A percentile compares a stretch with the other conserved stretches of the same genome.
phyloP scores from a whole-genome alignment of 1,284 basidiomycete genomes.

The Fistulinella cinereoalba region DNA sequence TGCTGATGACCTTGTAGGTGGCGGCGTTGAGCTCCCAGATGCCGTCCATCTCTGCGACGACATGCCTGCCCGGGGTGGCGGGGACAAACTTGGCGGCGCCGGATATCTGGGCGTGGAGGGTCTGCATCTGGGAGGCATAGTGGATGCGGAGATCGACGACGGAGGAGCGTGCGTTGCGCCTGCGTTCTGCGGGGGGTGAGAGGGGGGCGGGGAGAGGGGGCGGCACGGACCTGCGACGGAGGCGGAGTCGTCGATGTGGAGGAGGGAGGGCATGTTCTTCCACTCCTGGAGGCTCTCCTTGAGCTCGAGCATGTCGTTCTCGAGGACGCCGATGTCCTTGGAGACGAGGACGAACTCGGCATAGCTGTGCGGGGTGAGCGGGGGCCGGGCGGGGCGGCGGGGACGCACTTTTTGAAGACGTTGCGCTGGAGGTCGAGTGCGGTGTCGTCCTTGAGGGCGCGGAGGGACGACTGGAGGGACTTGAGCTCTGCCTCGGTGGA shows the following conservation, averaged over 20 bases:
- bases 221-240: conserved; percentile 46
- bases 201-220: neutral
- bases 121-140: conserved; percentile 92
- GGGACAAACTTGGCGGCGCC: conserved; percentile 97
- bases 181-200: conserved; percentile 41
- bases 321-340: conserved; percentile 94
- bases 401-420: conserved; percentile 84
- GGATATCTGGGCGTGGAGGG: conserved; percentile 87
- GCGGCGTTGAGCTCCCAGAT: conserved; percentile 89
- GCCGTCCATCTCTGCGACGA: conserved; percentile 84
- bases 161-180: conserved; percentile 80
- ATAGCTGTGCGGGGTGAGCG: conserved; percentile 73
- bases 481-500: conserved; percentile 78
- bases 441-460: conserved; percentile 60
- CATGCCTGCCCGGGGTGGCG: conserved; percentile 84
- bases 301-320: conserved; percentile 97
- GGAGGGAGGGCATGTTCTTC: conserved; percentile 90
- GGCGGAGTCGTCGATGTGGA: conserved; percentile 82
- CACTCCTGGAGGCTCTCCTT: conserved; percentile 94
- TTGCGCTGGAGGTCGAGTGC: conserved; percentile 74
- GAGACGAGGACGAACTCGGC: conserved; percentile 95
- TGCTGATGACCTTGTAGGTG: conserved; percentile 90
- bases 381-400: too few relatives aligned
- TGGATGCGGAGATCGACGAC: conserved; percentile 90
- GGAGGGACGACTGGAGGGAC: conserved; percentile 69